Evolutionary conservation across 1,284 basidiomycete species (phyloP).

Genomic region (Trichosporon coremiiforme): DNA sequence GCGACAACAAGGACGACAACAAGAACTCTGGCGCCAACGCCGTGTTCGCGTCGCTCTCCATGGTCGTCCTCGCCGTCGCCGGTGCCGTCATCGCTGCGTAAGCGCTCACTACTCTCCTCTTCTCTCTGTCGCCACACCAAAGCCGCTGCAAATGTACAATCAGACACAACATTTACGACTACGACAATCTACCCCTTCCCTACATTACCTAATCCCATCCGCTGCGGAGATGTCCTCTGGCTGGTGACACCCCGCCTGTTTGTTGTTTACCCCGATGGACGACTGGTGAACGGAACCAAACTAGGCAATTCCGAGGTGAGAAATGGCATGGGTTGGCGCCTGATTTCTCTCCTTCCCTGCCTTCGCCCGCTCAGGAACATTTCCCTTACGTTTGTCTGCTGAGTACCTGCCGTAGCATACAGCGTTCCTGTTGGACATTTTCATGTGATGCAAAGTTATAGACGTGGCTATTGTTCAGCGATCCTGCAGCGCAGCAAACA

Average conservation of each 20-base stretch:
- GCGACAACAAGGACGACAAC: constrained; percentile 16
- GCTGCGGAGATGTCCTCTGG: not conserved
- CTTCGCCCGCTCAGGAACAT: not conserved
- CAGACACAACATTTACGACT: constrained; percentile 5
- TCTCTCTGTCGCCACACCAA: not conserved
- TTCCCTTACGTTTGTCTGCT: not conserved
- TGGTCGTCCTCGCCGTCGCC: constrained; percentile 12
- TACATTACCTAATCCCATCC: not conserved
- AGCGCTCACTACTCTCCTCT: not conserved
- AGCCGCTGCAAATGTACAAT: not conserved
- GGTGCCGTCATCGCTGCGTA: constrained; percentile 5
- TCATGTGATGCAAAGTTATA: constrained; percentile 3
- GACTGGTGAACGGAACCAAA: not conserved
- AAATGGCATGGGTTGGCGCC: not conserved
- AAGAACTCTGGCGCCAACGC: constrained; percentile 19
- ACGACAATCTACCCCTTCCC: not conserved
- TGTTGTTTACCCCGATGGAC: not conserved
- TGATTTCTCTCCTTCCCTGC: not conserved
- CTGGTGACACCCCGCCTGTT: not conserved
- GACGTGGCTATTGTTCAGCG: not conserved
- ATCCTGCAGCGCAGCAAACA: too few relatives aligned
- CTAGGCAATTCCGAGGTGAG: not conserved
- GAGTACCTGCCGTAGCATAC: too few relatives aligned
- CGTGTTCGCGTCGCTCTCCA: constrained; percentile 8
- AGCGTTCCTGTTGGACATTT: not conserved